Evolutionary conservation across 202 grass and related monocot species (phyloP).

Genomic region (Carex arenaria): DNA sequence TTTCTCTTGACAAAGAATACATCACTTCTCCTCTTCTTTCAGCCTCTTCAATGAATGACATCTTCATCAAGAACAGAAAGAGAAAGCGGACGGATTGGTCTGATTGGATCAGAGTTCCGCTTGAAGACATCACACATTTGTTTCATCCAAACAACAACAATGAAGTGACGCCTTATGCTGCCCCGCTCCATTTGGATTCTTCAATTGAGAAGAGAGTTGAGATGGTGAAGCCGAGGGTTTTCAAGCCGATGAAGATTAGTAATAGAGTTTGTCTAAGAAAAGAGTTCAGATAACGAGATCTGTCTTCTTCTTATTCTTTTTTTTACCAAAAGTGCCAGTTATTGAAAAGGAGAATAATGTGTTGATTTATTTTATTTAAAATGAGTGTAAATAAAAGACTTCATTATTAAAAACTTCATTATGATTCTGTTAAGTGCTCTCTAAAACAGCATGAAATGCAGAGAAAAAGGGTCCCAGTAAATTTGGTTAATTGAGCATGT

Average conservation of each 20-base stretch:
- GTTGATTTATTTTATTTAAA: too few relatives aligned
- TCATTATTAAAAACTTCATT: too few relatives aligned
- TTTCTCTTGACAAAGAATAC: neutral
- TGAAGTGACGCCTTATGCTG: neutral
- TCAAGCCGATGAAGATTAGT: neutral
- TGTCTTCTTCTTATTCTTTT: neutral
- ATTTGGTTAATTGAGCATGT: too few relatives aligned
- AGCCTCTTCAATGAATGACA: neutral
- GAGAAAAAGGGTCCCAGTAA: too few relatives aligned
- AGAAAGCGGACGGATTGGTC: neutral
- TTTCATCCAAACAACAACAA: neutral
- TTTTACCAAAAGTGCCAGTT: neutral
- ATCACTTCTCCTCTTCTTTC: neutral
- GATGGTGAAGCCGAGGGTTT: neutral
- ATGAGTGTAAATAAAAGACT: too few relatives aligned
- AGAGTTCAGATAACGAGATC: conserved; percentile 18
- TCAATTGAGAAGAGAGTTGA: neutral
- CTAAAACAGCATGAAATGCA: too few relatives aligned
- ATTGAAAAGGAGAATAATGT: too few relatives aligned
- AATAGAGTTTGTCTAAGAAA: neutral
- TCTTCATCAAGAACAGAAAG: conserved; percentile 16
- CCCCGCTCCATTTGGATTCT: neutral
- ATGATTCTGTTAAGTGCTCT: too few relatives aligned
- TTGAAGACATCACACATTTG: conserved; percentile 25
- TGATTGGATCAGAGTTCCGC: neutral